Evolutionary conservation across 2,329 filamentous ascomycete species (phyloP).

Genomic region (Metarhizium anisopliae): DNA sequence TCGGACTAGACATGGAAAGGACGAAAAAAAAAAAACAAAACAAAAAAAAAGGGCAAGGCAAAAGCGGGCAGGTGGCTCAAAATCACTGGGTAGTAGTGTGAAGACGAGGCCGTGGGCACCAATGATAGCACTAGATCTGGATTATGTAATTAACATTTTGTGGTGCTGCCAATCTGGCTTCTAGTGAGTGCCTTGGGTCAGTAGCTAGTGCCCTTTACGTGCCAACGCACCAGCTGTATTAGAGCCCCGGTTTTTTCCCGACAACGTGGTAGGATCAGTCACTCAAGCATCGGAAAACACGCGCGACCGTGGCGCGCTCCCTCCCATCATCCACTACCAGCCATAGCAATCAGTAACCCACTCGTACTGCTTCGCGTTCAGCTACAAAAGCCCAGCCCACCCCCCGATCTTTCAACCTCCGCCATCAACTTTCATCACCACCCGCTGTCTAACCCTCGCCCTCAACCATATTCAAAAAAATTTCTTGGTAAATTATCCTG

Average conservation of each 20-base stretch:
- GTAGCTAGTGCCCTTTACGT: not conserved
- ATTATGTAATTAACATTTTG: not conserved
- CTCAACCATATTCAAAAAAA: constrained; percentile 8
- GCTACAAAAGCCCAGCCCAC: constrained; percentile 51
- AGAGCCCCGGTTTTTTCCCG: constrained; percentile 4
- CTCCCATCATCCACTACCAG: constrained; percentile 10
- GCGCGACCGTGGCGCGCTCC: constrained; percentile 10
- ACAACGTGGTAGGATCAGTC: constrained; percentile 4
- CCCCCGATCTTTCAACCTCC: constrained; percentile 40
- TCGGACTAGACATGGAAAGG: not conserved
- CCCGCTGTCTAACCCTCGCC: constrained; percentile 24
- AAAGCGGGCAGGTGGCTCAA: not conserved
- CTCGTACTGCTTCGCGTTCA: constrained; percentile 41
- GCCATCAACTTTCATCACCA: constrained; percentile 36
- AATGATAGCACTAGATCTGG: not conserved
- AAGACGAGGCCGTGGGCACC: not conserved
- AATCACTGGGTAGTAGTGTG: not conserved
- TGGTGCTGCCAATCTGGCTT: too few species aligned
- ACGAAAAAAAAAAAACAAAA: not conserved
- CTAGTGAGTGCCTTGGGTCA: too few species aligned
- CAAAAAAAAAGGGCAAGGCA: not conserved
- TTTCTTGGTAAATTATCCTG: constrained; percentile 1
- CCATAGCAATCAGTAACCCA: constrained; percentile 47
- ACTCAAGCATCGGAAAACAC: constrained; percentile 9
- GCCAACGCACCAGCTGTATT: not conserved